Percentiles rank a stretch among this genome's conserved stretches.
Evolutionary conservation across 148 eudicot genomes (phyloP).

Genomic region (Arctostaphylos glauca): DNA sequence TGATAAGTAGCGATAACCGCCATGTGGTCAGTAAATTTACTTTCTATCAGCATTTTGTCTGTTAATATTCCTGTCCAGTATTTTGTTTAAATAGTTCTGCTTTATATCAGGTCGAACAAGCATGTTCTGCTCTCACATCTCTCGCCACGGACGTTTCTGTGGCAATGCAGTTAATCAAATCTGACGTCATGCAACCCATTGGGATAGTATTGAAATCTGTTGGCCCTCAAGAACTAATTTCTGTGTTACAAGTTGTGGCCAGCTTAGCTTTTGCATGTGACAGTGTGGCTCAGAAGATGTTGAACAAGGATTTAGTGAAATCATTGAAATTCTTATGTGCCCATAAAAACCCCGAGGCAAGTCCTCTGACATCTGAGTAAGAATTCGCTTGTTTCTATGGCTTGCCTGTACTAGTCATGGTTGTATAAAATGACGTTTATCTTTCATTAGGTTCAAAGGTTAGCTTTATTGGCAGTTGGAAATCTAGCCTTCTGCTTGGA

Average conservation of each 20-base stretch:
- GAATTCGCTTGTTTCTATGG: constrained; percentile 10
- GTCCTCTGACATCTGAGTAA: constrained; percentile 6
- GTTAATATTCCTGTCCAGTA: constrained; percentile 11
- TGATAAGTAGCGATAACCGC: constrained; percentile 92
- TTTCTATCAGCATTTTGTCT: constrained; percentile 3
- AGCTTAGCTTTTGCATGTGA: constrained; percentile 87
- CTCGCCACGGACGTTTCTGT: constrained; percentile 86
- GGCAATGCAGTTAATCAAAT: constrained; percentile 80
- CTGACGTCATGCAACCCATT: constrained; percentile 94
- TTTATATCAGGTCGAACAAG: constrained; percentile 88
- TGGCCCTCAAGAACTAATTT: constrained; percentile 68
- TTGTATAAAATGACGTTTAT: constrained; percentile 18
- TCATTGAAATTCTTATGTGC: constrained; percentile 81
- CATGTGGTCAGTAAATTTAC: constrained; percentile 61
- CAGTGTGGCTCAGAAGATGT: constrained; percentile 81
- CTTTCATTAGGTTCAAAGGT: constrained; percentile 74
- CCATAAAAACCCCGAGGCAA: constrained; percentile 87
- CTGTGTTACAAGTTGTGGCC: constrained; percentile 83
- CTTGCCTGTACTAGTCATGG: not conserved
- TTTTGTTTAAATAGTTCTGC: constrained; percentile 15
- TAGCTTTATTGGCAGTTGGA: constrained; percentile 81
- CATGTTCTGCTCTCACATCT: constrained; percentile 89
- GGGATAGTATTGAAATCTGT: constrained; percentile 70
- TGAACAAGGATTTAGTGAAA: constrained; percentile 81
- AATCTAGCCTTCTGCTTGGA: constrained; percentile 91